phyloP scores from a whole-genome alignment of 1,139 yeast genomes.

The Taphrina communis region DNA sequence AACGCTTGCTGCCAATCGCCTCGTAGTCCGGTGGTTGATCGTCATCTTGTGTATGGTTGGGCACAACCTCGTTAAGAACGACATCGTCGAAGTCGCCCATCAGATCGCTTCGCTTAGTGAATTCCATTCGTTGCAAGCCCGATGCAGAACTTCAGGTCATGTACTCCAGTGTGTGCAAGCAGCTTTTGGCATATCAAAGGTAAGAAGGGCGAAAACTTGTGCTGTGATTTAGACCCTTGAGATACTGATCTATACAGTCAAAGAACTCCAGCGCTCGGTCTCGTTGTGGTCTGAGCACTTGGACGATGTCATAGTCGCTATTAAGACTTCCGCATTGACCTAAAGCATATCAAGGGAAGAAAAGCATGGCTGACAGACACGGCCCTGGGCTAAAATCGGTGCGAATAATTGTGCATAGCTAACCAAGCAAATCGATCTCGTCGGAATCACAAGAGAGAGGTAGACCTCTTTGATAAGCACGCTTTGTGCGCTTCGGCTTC shows the following conservation, averaged over 20 bases:
- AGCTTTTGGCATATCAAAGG: no score
- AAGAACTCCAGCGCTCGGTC: no score
- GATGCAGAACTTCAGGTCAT: no score
- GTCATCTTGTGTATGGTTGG: not conserved
- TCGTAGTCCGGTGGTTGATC: not conserved
- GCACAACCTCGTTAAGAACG: not conserved
- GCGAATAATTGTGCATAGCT: not conserved
- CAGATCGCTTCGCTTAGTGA: not conserved
- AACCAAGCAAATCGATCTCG: conserved; percentile 15
- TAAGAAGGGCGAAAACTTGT: no score
- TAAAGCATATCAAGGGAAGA: no score
- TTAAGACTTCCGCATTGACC: no score
- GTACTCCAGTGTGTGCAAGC: no score
- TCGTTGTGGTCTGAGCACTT: conserved; percentile 2
- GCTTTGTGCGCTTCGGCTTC: not conserved
- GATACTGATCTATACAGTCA: no score
- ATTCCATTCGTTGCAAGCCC: no score
- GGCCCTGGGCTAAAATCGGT: no score
- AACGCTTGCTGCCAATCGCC: not conserved
- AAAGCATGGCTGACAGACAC: no score
- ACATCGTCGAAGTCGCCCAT: not conserved
- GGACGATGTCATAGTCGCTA: not conserved
- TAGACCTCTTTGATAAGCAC: not conserved
- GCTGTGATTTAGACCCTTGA: no score
- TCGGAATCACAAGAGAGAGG: conserved; percentile 10